These are phyloP conservation scores for Entophlyctis helioformis DNA, from an alignment of 192 early-diverging fungal genomes.

Conservation along the genomic window DNA sequence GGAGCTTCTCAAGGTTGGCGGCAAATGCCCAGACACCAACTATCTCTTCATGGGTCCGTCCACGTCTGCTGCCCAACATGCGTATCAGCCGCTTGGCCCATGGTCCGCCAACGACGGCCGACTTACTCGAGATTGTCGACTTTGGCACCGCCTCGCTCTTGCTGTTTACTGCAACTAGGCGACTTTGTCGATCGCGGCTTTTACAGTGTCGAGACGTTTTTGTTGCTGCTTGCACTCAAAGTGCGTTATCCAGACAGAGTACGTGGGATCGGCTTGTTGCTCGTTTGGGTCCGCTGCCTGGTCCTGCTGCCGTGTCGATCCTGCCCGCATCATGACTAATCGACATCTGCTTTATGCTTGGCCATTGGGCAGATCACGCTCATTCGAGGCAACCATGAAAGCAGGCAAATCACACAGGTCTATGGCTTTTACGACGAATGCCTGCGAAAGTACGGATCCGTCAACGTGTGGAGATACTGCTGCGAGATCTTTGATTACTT, in stretches of 20 bases:
- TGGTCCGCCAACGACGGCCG: not conserved
- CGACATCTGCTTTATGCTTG: too few species aligned
- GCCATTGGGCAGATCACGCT: constrained; percentile 82
- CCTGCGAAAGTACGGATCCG: constrained; percentile 93
- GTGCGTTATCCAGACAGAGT: constrained; percentile 73
- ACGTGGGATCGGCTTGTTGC: not conserved
- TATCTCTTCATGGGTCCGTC: constrained; percentile 87
- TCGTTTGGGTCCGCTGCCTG: too few species aligned
- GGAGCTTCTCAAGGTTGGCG: constrained; percentile 94
- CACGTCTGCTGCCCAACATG: not conserved
- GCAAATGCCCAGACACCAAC: constrained; percentile 92
- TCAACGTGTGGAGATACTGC: constrained; percentile 97
- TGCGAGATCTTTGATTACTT: constrained; percentile 98
- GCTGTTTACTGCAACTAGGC: too few species aligned
- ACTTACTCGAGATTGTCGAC: constrained; percentile 1
- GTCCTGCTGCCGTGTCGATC: not conserved
- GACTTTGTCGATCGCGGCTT: constrained; percentile 99
- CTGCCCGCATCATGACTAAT: not conserved
- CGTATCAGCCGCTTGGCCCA: not conserved
- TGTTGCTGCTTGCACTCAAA: constrained; percentile 90
- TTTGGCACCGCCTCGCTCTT: not conserved
- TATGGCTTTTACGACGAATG: constrained; percentile 99
- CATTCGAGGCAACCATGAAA: constrained; percentile 97
- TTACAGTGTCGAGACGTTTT: constrained; percentile 96
- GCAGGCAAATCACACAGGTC: constrained; percentile 96